Evolutionary conservation across 2,329 filamentous ascomycete genomes (phyloP).

Genomic region (Diaporthe sp.): DNA sequence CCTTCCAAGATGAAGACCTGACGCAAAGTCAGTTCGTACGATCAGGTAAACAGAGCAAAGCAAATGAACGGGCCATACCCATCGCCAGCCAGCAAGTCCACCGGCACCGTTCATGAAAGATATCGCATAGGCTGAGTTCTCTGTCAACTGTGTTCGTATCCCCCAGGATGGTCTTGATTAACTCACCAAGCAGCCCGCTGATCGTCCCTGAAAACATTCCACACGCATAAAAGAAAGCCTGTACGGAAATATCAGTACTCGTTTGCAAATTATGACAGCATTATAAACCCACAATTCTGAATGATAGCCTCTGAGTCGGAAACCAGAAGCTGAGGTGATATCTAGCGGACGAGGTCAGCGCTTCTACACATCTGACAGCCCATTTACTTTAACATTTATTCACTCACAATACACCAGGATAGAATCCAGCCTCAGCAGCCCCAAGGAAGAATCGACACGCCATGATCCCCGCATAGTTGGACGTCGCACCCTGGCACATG

Average conservation of each 20-base stretch:
- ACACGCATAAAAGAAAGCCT: constrained; percentile 52
- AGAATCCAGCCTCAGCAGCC: constrained; percentile 49
- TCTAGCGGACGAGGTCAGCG: constrained; percentile 21
- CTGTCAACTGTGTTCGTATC: not conserved
- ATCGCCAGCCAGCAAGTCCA: constrained; percentile 47
- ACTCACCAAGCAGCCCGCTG: constrained; percentile 46
- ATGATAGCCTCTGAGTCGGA: constrained; percentile 49
- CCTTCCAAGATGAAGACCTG: constrained; percentile 49
- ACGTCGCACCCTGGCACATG: constrained; percentile 46
- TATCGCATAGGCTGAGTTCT: constrained; percentile 46
- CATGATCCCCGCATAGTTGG: constrained; percentile 47
- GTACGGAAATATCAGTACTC: not conserved
- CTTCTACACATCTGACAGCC: not conserved
- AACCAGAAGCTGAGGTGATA: constrained; percentile 52
- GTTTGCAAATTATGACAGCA: too few relatives aligned
- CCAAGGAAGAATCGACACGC: constrained; percentile 48
- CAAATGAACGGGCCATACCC: constrained; percentile 38
- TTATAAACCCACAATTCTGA: constrained; percentile 47
- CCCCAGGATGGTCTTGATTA: too few relatives aligned
- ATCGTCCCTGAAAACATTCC: constrained; percentile 52
- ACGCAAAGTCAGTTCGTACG: not conserved
- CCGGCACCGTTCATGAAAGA: constrained; percentile 47
- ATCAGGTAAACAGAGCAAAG: too few relatives aligned
- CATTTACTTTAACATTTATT: fast-evolving
- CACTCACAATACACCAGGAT: constrained; percentile 47